Conservation (phyloP, 345 rosid species). For the Populus euphratica region DNA sequence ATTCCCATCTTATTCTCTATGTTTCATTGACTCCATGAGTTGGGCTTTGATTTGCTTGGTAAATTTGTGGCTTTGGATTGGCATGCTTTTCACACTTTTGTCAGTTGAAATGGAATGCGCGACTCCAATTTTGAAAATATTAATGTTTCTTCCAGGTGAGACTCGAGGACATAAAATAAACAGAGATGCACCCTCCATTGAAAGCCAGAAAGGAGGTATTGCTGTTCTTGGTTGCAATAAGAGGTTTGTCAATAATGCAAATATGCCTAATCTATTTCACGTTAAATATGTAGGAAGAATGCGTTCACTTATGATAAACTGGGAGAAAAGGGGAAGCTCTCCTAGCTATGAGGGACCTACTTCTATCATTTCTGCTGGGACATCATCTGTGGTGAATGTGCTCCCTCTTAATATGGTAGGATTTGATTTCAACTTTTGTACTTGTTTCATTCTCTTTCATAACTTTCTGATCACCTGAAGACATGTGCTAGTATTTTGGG, state of each 20-base stretch:
- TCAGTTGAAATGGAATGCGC: neutral
- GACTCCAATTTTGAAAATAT: neutral
- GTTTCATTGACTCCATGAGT: neutral
- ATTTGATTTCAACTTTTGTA: slow-evolving; percentile 4
- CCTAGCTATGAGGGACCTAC: slow-evolving; percentile 50
- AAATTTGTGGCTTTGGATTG: neutral
- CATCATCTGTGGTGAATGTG: slow-evolving; percentile 39
- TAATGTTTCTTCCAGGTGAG: slow-evolving; percentile 52
- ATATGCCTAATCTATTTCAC: slow-evolving; percentile 14
- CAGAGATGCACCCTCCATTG: slow-evolving; percentile 49
- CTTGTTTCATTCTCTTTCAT: neutral
- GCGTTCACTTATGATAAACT: slow-evolving; percentile 55
- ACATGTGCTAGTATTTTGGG: neutral
- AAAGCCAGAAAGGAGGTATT: slow-evolving; percentile 69
- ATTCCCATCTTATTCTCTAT: neutral
- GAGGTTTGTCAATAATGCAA: slow-evolving; percentile 14
- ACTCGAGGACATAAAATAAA: slow-evolving; percentile 44
- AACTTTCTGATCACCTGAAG: neutral
- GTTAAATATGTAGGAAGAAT: slow-evolving; percentile 50
- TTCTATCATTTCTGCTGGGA: slow-evolving; percentile 37
- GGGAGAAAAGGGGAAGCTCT: slow-evolving; percentile 75
- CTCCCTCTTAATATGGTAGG: slow-evolving; percentile 53
- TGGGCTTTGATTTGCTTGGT: neutral
- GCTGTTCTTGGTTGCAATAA: slow-evolving; percentile 12
- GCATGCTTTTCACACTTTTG: neutral